phyloP scores from a whole-genome alignment of 768 basidiomycete species.

The Cubamyces sp. region DNA sequence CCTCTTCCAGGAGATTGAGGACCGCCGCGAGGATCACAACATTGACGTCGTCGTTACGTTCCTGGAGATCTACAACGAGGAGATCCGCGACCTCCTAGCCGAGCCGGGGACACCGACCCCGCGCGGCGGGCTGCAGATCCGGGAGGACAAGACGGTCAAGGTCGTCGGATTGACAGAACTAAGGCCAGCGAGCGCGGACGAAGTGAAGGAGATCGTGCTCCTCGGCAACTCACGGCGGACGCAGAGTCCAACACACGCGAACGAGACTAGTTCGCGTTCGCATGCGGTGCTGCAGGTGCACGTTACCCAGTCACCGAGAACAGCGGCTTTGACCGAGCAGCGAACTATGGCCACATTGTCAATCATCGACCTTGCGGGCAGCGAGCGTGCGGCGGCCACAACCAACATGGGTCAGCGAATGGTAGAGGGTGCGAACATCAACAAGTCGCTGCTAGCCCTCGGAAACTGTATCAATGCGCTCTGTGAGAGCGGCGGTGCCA shows the following conservation, averaged over 20 bases:
- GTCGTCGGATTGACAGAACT: slow-evolving; percentile 86
- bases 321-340: slow-evolving; percentile 81
- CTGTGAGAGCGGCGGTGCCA: slow-evolving; percentile 87
- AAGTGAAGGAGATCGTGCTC: slow-evolving; percentile 93
- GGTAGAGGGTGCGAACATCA: slow-evolving; percentile 99
- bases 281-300: slow-evolving; percentile 98
- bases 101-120: slow-evolving; percentile 68
- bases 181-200: slow-evolving; percentile 79
- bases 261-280: slow-evolving; percentile 95
- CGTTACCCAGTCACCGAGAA: slow-evolving; percentile 84
- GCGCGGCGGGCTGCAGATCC: slow-evolving; percentile 87
- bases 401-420: slow-evolving; percentile 97
- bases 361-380: slow-evolving; percentile 97
- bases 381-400: slow-evolving; percentile 95
- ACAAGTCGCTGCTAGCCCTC: slow-evolving; percentile 95
- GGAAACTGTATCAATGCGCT: slow-evolving; percentile 99
- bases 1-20: slow-evolving; percentile 91
- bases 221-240: slow-evolving; percentile 87
- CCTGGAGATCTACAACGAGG: slow-evolving; percentile 99
- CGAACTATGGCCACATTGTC: slow-evolving; percentile 89
- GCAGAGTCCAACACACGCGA: slow-evolving; percentile 94
- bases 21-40: slow-evolving; percentile 82
- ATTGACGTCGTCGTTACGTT: slow-evolving; percentile 92
- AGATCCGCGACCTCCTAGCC: slow-evolving; percentile 91
- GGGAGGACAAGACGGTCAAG: slow-evolving; percentile 93